Evolutionary conservation across 1,284 basidiomycete species (phyloP), one percentile per base, ranked within the genome.

Genomic region (Melampsora occidentalis): DNA sequence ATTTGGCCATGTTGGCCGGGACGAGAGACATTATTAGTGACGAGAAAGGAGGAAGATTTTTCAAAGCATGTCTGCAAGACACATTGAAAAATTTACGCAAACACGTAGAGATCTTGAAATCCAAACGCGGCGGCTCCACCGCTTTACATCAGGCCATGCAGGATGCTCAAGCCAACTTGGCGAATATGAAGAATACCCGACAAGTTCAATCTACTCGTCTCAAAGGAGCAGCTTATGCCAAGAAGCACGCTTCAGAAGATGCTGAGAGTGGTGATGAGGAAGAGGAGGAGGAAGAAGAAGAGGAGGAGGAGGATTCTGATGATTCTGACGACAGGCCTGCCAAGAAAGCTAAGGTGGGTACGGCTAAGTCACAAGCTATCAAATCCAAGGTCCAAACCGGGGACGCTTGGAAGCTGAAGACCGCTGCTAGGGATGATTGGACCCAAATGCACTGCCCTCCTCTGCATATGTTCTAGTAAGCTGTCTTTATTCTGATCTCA

Each of bases 351-450:
- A 79, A 79, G 46, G 53, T 71, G 20, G 68, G 53, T 18, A 31
- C 71, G 25, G 79, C 80, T 9, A 81, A 83, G 53, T 79, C 80
- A 48, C 80, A 81, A 65, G 87, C 90, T 48, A 86, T 89, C 57
- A 9, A 16, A 31, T 22, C 53, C 53, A 87, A 89, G 66, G 87
- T 84, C 35, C 69, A 78, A 35, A 66, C 63, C 2, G 76, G 78
- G 33, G 92, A 94, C 80, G 91, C 91, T 2, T 95, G 93, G 93
- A 89, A 89, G 77, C 87, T 96, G 5, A 86, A 86, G 49, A 87
- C 87, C 3, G 83, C 85, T 7, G 83, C 85, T 0, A 86, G 87
- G 80, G 86, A 86, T 71, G 89, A 96, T 80, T 95, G 90, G 90
- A 89, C 86, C 31, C 84, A 89, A 80, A 90, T 95, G 89, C 87